Conservation (phyloP, 352 stramenopile genomes). For the Thalassiosira mediterranea region DNA sequence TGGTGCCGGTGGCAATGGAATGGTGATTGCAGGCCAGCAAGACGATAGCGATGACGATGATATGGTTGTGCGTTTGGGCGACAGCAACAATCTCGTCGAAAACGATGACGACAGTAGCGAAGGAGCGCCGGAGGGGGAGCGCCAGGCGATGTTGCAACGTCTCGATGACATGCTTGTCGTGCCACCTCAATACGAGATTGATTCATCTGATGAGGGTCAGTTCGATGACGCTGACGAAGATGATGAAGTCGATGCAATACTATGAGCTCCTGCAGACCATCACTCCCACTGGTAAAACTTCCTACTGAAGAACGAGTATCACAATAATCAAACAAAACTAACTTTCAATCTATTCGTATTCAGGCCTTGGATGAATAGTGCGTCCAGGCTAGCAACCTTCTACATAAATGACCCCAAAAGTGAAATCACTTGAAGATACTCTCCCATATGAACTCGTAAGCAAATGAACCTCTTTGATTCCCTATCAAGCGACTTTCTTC, state of each 20-base stretch:
- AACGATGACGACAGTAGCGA: slow-evolving; percentile 39
- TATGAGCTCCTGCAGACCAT: background rate
- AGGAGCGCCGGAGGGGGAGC: slow-evolving; percentile 45
- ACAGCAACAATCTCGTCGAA: slow-evolving; percentile 39
- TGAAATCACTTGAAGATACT: no score
- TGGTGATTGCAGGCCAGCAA: slow-evolving; percentile 23
- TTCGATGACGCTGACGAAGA: slow-evolving; percentile 68
- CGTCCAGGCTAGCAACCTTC: no score
- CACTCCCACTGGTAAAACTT: no score
- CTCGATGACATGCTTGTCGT: slow-evolving; percentile 70
- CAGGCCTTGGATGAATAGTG: no score
- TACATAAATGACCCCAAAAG: no score
- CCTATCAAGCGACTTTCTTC: no score
- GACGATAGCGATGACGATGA: slow-evolving; percentile 45
- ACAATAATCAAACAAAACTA: no score
- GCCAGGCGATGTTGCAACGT: slow-evolving; percentile 63
- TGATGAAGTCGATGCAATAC: slow-evolving; percentile 25
- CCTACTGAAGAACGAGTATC: no score
- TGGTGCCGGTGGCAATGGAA: slow-evolving; percentile 14
- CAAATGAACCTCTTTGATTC: no score
- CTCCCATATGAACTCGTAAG: no score
- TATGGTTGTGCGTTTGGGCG: slow-evolving; percentile 46
- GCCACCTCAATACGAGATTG: slow-evolving; percentile 58
- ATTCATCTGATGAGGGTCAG: slow-evolving; percentile 49
- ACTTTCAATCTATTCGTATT: no score